These are phyloP conservation scores for Mycena venus DNA, from an alignment of 768 basidiomycete species.

Conservation along the genomic window DNA sequence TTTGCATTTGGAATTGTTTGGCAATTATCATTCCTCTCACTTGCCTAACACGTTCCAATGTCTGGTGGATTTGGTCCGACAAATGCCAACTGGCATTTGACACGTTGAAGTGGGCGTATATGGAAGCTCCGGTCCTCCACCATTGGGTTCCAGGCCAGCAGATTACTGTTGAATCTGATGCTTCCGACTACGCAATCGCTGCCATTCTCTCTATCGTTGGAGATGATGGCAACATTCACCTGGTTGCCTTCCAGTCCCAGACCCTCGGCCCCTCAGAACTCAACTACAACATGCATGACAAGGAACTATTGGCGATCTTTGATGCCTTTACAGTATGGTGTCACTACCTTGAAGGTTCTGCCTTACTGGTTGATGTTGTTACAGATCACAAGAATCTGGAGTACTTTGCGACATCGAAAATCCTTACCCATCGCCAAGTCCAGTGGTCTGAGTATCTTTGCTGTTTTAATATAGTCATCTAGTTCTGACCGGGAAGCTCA, in stretches of 20 bases:
- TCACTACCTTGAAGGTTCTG: constrained; percentile 41
- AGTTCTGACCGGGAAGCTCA: too few species aligned
- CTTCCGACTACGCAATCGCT: constrained; percentile 25
- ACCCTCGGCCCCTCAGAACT: constrained; percentile 40
- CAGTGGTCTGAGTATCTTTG: constrained; percentile 48
- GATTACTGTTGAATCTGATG: too few species aligned
- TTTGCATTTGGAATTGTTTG: constrained; percentile 33
- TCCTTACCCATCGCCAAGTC: constrained; percentile 51
- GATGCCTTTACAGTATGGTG: constrained; percentile 57
- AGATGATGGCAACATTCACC: constrained; percentile 23
- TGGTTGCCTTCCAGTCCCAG: constrained; percentile 24
- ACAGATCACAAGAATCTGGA: constrained; percentile 55
- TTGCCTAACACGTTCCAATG: too few species aligned
- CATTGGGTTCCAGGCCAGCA: too few species aligned
- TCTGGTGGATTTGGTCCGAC: too few species aligned
- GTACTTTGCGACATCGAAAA: constrained; percentile 47
- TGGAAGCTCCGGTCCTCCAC: too few species aligned
- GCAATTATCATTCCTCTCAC: too few species aligned
- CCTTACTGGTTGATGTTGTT: constrained; percentile 37
- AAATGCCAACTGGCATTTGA: constrained; percentile 12
- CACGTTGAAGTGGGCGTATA: constrained; percentile 34
- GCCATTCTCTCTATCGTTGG: constrained; percentile 18
- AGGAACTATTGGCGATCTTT: constrained; percentile 60
- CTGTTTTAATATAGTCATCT: too few species aligned
- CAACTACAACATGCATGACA: constrained; percentile 59